Conservation (phyloP, 345 rosid species). For the Noccaea caerulescens region DNA sequence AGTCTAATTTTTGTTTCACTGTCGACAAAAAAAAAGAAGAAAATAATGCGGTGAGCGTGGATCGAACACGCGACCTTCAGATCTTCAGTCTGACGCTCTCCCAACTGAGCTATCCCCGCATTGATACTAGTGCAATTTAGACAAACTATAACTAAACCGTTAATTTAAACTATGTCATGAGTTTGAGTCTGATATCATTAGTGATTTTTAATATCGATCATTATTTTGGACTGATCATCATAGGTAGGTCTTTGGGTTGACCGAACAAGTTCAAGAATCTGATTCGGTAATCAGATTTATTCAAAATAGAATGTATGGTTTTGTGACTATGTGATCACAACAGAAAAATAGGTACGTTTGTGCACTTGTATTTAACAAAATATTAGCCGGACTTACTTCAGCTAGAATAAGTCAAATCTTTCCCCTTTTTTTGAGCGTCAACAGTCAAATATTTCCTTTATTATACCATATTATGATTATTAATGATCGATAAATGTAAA, state of each 20-base stretch:
- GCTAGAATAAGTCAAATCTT: not conserved
- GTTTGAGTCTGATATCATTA: not conserved
- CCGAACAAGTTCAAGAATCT: not conserved
- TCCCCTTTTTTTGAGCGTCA: not conserved
- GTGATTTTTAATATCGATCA: not conserved
- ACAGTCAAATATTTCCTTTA: not conserved
- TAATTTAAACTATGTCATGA: not conserved
- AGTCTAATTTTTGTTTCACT: too few relatives aligned
- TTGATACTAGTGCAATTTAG: too few relatives aligned
- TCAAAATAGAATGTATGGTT: not conserved
- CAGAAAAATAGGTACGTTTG: not conserved
- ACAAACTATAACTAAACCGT: too few relatives aligned
- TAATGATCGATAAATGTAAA: not conserved
- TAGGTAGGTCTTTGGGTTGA: not conserved
- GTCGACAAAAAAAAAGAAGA: too few relatives aligned
- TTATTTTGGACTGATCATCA: not conserved
- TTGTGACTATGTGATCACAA: not conserved
- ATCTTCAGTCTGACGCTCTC: constrained; percentile 99
- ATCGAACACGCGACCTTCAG: constrained; percentile 99
- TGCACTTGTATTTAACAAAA: not conserved
- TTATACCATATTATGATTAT: not conserved
- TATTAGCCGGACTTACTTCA: not conserved
- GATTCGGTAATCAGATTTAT: not conserved
- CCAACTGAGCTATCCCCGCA: constrained; percentile 73
- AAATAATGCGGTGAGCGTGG: constrained; percentile 81